Conservation (phyloP, 306 rosid genomes). For the Betula pendula region DNA sequence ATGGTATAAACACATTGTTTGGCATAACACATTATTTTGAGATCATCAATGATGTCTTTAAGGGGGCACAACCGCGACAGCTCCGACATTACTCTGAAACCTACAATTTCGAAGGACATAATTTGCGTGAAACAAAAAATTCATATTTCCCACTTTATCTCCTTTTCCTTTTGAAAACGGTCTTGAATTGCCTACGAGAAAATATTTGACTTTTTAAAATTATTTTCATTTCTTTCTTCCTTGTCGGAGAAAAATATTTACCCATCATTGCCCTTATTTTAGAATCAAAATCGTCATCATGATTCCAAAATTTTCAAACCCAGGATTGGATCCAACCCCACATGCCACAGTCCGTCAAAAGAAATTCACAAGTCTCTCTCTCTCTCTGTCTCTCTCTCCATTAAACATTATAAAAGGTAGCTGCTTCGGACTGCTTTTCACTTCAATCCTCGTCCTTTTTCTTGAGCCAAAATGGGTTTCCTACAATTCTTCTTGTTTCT, state of each 20-base stretch:
- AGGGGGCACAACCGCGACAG: too few species aligned
- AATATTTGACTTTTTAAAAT: constrained; percentile 8
- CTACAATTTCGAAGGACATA: too few species aligned
- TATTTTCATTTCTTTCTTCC: constrained; percentile 12
- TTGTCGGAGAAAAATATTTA: constrained; percentile 23
- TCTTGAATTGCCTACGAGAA: constrained; percentile 14
- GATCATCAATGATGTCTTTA: too few species aligned
- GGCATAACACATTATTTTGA: too few species aligned
- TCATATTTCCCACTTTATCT: not conserved
- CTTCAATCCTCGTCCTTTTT: constrained; percentile 41
- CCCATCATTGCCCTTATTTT: constrained; percentile 20
- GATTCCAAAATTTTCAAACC: constrained; percentile 33
- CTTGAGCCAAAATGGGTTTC: constrained; percentile 52
- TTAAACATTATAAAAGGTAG: constrained; percentile 47
- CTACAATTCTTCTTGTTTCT: constrained; percentile 20
- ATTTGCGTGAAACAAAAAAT: too few species aligned
- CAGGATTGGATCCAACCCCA: constrained; percentile 46
- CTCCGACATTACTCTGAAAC: too few species aligned
- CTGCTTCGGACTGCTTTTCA: constrained; percentile 39
- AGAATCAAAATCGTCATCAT: constrained; percentile 25
- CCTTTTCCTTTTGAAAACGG: not conserved
- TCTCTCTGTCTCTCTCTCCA: not conserved
- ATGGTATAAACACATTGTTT: too few species aligned
- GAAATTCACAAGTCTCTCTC: constrained; percentile 16
- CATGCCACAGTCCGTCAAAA: constrained; percentile 30